Conservation (phyloP, 768 basidiomycete genomes). For the Crassisporium funariophilum region DNA sequence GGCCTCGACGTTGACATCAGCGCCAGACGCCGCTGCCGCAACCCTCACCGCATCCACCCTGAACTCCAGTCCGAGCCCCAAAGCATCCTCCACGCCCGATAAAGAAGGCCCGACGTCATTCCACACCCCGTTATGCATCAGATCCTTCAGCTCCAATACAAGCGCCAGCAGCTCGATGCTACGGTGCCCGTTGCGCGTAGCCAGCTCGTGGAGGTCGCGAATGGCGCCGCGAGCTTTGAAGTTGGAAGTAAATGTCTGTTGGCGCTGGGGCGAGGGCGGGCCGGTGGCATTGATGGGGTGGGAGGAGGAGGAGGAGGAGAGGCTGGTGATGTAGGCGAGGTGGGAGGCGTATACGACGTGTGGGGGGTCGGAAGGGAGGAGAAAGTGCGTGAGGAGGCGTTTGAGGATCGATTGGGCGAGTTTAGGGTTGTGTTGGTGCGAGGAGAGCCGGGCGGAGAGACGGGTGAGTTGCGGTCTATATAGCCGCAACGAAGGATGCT, state of each 20-base stretch:
- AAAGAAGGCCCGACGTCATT: constrained; percentile 50
- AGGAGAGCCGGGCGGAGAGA: constrained; percentile 63
- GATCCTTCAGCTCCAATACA: constrained; percentile 58
- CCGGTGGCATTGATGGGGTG: too few relatives aligned
- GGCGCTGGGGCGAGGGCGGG: too few relatives aligned
- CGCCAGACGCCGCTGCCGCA: background rate
- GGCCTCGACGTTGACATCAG: too few relatives aligned
- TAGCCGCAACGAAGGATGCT: constrained; percentile 68
- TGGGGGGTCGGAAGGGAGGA: constrained; percentile 49
- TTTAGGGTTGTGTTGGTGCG: constrained; percentile 53
- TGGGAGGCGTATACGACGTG: constrained; percentile 57
- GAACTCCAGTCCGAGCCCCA: constrained; percentile 40
- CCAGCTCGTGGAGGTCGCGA: constrained; percentile 32
- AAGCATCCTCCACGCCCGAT: constrained; percentile 46
- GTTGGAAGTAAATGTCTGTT: constrained; percentile 15
- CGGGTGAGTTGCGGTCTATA: constrained; percentile 62
- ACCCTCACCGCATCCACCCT: background rate
- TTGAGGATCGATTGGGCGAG: constrained; percentile 61
- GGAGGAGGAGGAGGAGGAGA: constrained; percentile 16
- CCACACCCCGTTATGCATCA: constrained; percentile 60
- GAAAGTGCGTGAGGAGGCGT: constrained; percentile 49
- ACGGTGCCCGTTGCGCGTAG: constrained; percentile 33
- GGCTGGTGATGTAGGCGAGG: constrained; percentile 52
- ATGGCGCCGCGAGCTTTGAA: constrained; percentile 34
- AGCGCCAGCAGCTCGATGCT: constrained; percentile 51